Conservation (phyloP, 768 basidiomycete genomes). For the Hygrocybe coccinea region DNA sequence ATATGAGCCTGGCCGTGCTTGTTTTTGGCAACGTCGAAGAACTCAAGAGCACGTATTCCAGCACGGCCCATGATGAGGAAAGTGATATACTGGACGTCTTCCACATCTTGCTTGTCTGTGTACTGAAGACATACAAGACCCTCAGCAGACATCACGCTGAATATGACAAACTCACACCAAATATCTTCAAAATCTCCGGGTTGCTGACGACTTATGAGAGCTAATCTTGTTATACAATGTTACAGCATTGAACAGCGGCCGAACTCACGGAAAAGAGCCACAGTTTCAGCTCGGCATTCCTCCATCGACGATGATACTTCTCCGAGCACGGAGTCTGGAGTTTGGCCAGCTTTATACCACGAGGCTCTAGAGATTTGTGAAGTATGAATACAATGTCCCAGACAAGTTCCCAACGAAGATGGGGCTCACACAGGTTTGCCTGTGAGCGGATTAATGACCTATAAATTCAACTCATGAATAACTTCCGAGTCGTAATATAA, state of each 20-base stretch:
- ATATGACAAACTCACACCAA: slow-evolving; percentile 50
- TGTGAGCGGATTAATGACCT: slow-evolving; percentile 81
- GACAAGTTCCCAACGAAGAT: not conserved
- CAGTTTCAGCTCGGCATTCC: slow-evolving; percentile 89
- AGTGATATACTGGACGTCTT: slow-evolving; percentile 75
- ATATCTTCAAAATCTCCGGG: slow-evolving; percentile 70
- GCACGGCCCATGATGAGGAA: slow-evolving; percentile 85
- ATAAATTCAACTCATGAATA: not conserved
- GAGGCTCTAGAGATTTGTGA: slow-evolving; percentile 44
- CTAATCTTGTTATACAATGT: slow-evolving; percentile 4
- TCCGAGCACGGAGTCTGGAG: slow-evolving; percentile 74
- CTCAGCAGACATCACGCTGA: not conserved
- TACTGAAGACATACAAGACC: slow-evolving; percentile 43
- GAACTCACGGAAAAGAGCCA: slow-evolving; percentile 69
- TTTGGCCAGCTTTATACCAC: slow-evolving; percentile 89
- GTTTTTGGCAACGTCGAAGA: slow-evolving; percentile 71
- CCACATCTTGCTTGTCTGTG: slow-evolving; percentile 57
- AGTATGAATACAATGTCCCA: not conserved
- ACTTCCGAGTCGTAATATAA: not conserved
- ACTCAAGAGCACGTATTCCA: slow-evolving; percentile 75
- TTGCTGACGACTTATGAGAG: slow-evolving; percentile 60
- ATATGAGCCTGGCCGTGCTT: slow-evolving; percentile 55
- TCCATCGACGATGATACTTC: slow-evolving; percentile 89
- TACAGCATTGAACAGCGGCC: not conserved
- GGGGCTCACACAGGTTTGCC: slow-evolving; percentile 61